These are phyloP conservation scores for Tetracladium marchalianum DNA, from an alignment of 495 filamentous ascomycete genomes.

Conservation along the genomic window DNA sequence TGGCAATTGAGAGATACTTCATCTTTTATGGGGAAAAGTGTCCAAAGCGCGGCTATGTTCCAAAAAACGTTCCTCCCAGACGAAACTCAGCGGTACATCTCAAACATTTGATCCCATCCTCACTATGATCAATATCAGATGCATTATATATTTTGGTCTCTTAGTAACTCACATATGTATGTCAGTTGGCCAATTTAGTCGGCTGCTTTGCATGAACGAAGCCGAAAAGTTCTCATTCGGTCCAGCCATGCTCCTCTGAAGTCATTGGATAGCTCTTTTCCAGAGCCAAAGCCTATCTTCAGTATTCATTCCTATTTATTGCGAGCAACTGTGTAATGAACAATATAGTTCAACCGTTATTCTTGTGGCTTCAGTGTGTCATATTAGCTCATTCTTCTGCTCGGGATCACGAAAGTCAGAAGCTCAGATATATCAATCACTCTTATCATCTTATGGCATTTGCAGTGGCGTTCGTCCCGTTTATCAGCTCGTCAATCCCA, in stretches of 20 bases:
- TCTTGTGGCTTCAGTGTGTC: background rate
- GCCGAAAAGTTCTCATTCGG: background rate
- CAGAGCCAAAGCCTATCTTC: background rate
- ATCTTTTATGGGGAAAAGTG: no score
- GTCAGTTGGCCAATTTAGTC: no score
- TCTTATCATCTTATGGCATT: constrained; percentile 5
- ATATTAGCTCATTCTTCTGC: background rate
- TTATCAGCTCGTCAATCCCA: background rate
- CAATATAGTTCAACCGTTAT: background rate
- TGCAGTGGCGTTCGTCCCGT: constrained; percentile 1
- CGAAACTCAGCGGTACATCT: no score
- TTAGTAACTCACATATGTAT: no score
- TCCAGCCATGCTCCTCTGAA: background rate
- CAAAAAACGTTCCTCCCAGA: no score
- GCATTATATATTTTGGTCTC: no score
- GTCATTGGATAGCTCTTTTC: background rate
- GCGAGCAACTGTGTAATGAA: background rate
- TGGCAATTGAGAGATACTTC: no score
- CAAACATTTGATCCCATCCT: no score
- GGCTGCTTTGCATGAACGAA: background rate
- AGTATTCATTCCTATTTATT: background rate
- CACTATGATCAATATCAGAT: no score
- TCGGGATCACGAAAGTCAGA: background rate
- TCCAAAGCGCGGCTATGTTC: no score
- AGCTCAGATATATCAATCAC: constrained; percentile 2